These are phyloP conservation scores for Yamadazyma endophytica DNA, from an alignment of 805 yeast genomes.

Conservation along the genomic window DNA sequence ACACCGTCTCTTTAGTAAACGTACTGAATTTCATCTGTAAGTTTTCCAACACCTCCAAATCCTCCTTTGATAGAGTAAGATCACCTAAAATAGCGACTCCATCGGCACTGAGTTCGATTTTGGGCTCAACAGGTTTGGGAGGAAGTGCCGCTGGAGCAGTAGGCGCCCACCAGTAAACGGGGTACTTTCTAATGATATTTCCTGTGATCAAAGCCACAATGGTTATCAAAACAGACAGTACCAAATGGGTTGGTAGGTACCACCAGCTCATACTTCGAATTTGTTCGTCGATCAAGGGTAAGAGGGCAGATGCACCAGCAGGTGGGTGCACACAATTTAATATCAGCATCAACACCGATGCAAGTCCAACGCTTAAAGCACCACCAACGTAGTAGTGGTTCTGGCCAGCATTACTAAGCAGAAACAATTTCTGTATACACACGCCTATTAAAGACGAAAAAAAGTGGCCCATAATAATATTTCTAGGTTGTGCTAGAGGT, in stretches of 20 bases:
- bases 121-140: slow-evolving; percentile 2
- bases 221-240: slow-evolving; percentile 45
- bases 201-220: slow-evolving; percentile 50
- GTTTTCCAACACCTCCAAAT: slow-evolving; percentile 2
- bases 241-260: slow-evolving; percentile 53
- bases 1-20: no score
- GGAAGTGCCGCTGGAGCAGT: slow-evolving; percentile 6
- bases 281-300: slow-evolving; percentile 47
- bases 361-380: slow-evolving; percentile 51
- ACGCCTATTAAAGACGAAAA: slow-evolving; percentile 51
- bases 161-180: slow-evolving; percentile 59
- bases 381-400: slow-evolving; percentile 55
- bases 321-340: slow-evolving; percentile 66
- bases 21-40: slow-evolving; percentile 1
- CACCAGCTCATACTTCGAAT: slow-evolving; percentile 59
- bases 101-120: not conserved
- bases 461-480: slow-evolving; percentile 54
- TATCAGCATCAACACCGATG: slow-evolving; percentile 51
- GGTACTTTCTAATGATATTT: slow-evolving; percentile 51
- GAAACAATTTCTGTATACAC: slow-evolving; percentile 51
- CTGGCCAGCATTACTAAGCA: slow-evolving; percentile 37
- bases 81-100: not conserved
- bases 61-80: not conserved
- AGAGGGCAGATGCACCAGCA: slow-evolving; percentile 64
- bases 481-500: slow-evolving; percentile 66